A percentile compares a stretch with the other conserved stretches of the same genome.
These are phyloP conservation scores for Didymellaceae sp. DNA, from an alignment of 2,329 filamentous ascomycete genomes.

Conservation along the genomic window DNA sequence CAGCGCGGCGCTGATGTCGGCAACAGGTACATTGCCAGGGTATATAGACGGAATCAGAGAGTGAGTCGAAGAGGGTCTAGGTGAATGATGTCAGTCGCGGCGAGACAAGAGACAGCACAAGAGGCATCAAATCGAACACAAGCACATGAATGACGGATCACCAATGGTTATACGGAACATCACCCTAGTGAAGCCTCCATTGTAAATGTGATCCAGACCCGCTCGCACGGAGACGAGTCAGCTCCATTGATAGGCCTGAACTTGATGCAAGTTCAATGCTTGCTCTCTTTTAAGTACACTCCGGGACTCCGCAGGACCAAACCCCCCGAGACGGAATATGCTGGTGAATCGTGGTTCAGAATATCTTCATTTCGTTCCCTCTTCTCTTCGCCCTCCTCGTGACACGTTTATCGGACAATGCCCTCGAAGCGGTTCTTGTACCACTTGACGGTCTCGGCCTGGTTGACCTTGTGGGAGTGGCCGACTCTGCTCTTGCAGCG, in stretches of 20 bases:
- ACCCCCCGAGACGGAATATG: conserved; percentile 49
- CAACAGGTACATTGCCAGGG: conserved; percentile 16
- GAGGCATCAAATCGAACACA: conserved; percentile 26
- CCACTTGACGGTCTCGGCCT: conserved; percentile 96
- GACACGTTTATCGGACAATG: conserved; percentile 87
- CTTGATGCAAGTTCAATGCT: conserved; percentile 45
- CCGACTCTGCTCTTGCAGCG: conserved; percentile 88
- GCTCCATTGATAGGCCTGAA: conserved; percentile 55
- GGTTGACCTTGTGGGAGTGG: conserved; percentile 89
- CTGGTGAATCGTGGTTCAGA: conserved; percentile 45
- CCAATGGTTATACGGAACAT: conserved; percentile 65
- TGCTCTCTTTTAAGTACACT: conserved; percentile 52
- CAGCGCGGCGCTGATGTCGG: conserved; percentile 4
- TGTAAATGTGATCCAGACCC: conserved; percentile 54
- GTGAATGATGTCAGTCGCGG: conserved; percentile 9
- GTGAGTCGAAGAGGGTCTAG: conserved; percentile 1
- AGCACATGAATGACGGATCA: conserved; percentile 46
- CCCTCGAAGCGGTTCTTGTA: conserved; percentile 96
- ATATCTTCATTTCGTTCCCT: conserved; percentile 38
- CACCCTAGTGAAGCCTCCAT: conserved; percentile 67
- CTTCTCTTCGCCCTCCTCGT: conserved; percentile 27
- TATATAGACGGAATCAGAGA: background rate
- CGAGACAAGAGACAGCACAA: conserved; percentile 29
- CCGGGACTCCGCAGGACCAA: conserved; percentile 47
- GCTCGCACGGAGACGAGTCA: conserved; percentile 45